Evolutionary conservation across 345 rosid species (phyloP).

Genomic region (Rhodomyrtus tomentosa): DNA sequence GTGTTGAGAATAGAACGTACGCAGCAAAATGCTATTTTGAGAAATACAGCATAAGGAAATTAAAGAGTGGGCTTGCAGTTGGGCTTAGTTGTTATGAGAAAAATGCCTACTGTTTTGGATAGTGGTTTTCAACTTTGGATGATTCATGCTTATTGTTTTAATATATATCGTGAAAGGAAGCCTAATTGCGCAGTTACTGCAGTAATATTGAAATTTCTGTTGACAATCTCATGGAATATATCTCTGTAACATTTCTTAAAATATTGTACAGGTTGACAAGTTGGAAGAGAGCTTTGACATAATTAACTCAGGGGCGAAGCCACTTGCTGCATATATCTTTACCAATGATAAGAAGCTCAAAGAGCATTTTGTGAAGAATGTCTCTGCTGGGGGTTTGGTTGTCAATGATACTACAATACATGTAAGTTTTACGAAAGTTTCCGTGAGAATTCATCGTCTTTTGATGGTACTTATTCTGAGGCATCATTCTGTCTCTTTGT

Average conservation of each 20-base stretch:
- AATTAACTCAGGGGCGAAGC: conserved; percentile 65
- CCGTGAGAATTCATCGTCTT: neutral
- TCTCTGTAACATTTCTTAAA: neutral
- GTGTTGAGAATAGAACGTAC: neutral
- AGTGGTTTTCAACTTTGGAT: neutral
- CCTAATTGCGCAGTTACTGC: neutral
- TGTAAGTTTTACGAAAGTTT: conserved; percentile 25
- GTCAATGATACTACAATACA: conserved; percentile 81
- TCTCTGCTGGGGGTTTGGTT: conserved; percentile 79
- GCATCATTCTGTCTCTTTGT: neutral
- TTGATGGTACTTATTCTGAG: neutral
- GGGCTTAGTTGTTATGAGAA: neutral
- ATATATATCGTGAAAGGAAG: neutral
- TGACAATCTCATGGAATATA: neutral
- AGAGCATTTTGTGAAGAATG: conserved; percentile 49
- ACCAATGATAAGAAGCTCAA: conserved; percentile 61
- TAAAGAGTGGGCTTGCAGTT: neutral
- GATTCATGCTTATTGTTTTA: neutral
- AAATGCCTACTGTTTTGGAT: neutral
- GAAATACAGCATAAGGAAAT: neutral
- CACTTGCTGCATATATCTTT: conserved; percentile 91
- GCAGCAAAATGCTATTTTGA: neutral
- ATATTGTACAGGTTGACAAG: conserved; percentile 44
- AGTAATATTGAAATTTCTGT: neutral
- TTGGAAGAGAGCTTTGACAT: conserved; percentile 70